A percentile compares a stretch with the other conserved stretches of the same genome.
Evolutionary conservation across 495 filamentous ascomycete species (phyloP).

Genomic region (Penicillium arizonense): DNA sequence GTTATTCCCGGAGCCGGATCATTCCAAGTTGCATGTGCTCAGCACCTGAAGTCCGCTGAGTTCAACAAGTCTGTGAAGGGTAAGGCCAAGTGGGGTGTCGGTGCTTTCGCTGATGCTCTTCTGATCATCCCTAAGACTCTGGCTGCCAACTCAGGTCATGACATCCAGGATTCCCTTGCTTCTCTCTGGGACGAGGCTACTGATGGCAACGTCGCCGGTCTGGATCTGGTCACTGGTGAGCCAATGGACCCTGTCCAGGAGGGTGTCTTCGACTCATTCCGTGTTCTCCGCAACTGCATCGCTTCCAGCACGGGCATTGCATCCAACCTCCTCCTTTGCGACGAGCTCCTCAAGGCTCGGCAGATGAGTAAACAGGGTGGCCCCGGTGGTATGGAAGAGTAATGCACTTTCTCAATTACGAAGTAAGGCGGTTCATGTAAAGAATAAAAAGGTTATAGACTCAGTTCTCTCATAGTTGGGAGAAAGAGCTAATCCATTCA

Average conservation of each 20-base stretch:
- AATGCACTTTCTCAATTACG: slow-evolving; percentile 29
- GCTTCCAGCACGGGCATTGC: slow-evolving; percentile 94
- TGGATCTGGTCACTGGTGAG: slow-evolving; percentile 81
- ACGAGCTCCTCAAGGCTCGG: slow-evolving; percentile 94
- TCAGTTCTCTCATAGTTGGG: slow-evolving; percentile 9
- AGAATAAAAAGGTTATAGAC: slow-evolving; percentile 20
- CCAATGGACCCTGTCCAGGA: slow-evolving; percentile 94
- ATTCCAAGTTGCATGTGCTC: slow-evolving; percentile 92
- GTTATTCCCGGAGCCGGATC: slow-evolving; percentile 94
- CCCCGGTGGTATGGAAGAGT: slow-evolving; percentile 47
- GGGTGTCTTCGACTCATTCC: slow-evolving; percentile 95
- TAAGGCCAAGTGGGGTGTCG: slow-evolving; percentile 93
- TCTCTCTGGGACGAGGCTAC: slow-evolving; percentile 78
- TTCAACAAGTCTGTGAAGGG: slow-evolving; percentile 90
- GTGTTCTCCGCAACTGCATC: slow-evolving; percentile 88
- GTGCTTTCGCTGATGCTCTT: slow-evolving; percentile 91
- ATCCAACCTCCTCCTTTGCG: slow-evolving; percentile 90
- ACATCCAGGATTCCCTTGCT: slow-evolving; percentile 90
- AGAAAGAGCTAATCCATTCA: slow-evolving; percentile 21
- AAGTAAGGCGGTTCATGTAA: slow-evolving; percentile 26
- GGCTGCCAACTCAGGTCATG: slow-evolving; percentile 92
- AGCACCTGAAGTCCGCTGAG: slow-evolving; percentile 78
- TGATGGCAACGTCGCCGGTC: slow-evolving; percentile 82
- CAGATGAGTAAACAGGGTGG: slow-evolving; percentile 70
- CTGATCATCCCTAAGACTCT: slow-evolving; percentile 95